These are phyloP conservation scores for Emericellopsis cladophorae DNA, from an alignment of 2,329 filamentous ascomycete species.

Conservation along the genomic window DNA sequence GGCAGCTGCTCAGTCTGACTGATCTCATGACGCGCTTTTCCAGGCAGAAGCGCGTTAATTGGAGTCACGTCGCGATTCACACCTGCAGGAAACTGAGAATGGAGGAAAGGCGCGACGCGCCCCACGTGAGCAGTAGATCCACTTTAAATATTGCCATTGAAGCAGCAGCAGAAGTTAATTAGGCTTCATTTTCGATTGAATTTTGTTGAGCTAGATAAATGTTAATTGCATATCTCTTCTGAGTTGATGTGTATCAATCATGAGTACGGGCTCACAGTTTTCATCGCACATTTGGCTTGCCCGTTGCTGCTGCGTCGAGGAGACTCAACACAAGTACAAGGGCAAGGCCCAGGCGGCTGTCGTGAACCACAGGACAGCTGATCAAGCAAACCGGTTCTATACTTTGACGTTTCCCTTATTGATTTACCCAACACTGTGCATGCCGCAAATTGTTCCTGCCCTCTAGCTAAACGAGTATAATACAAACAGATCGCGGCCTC, in stretches of 20 bases:
- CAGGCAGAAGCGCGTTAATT: slow-evolving; percentile 28
- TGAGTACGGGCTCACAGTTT: too few species aligned
- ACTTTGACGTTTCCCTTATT: neutral
- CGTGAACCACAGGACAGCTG: neutral
- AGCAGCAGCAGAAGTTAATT: neutral
- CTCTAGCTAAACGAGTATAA: slow-evolving; percentile 10
- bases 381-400: too few species aligned
- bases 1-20: neutral
- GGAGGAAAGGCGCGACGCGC: neutral
- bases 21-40: slow-evolving; percentile 19
- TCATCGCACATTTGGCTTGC: too few species aligned
- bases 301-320: too few species aligned
- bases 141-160: neutral
- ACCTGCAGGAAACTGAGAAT: neutral
- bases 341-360: too few species aligned
- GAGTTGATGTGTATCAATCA: too few species aligned
- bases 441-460: neutral
- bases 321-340: neutral
- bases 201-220: too few species aligned
- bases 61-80: slow-evolving; percentile 8
- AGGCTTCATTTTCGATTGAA: neutral
- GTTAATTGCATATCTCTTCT: too few species aligned
- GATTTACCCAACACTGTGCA: neutral
- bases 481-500: slow-evolving; percentile 9
- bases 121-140: slow-evolving; percentile 1